Base-by-base conservation (phyloP, 805 yeast species). In the Vanderwaltozyma yarrowii region DNA sequence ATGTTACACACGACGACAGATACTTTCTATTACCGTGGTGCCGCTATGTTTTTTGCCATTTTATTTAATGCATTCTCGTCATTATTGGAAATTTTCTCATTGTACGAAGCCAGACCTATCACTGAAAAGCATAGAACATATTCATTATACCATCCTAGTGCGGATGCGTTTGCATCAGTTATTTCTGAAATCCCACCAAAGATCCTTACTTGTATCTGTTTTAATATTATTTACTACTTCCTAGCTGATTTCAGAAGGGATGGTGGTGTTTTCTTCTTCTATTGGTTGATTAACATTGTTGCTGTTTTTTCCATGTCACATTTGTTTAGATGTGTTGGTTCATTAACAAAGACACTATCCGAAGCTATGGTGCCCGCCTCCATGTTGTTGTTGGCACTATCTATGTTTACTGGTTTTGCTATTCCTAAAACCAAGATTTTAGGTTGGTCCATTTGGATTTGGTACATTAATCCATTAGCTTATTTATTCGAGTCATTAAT, bases 1-100 rank as follows among this genome's bases (percentile, higher is more conserved):
- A 42, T 49, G 49, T 37, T 40, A 44, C 50, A 45, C 9, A 28
- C 37, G 7, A 55, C 50, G 21, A 69, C 80, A 1, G 55, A 46
- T 2, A 64, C 73, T 1, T 68, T 76, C 44, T 73, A 66, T 54
- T 63, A 58, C 46, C 62, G 84, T 51, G 68, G 75, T 47, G 72
- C 84, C 27, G 69, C 77, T 33, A 62, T 80, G 65, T 80, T 80
- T 61, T 78, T 77, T 56, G 76, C 78, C 14, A 65, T 72, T 34
- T 61, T 76, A 50, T 76, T 74, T 55, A 75, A 75, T 52, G 75
- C 80, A n/a, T 71, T 76, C 45, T 62, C 75, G n/a, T 73, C 78
- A 8, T 53, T 76, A 38, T 60, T 74, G 45, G 82, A 76, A 57
- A 66, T 76, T 41, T 61, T 71, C 52, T 45, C 72, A 0, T 51